Evolutionary conservation across 148 eudicot species (phyloP), one percentile per base, ranked within the genome.

Genomic region (Linanthus parryae): DNA sequence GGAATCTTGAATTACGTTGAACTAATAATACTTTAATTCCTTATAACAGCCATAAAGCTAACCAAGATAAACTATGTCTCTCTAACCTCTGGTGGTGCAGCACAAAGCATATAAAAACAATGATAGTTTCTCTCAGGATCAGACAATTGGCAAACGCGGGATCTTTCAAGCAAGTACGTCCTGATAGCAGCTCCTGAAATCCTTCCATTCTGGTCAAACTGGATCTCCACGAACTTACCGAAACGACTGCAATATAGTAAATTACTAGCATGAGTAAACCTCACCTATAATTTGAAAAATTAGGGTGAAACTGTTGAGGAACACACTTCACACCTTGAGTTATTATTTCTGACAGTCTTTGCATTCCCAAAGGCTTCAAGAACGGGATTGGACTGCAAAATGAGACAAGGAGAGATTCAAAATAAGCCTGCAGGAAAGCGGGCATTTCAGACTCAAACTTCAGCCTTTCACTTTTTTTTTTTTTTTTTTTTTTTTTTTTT

Each of bases 311-410:
- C 7, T 14, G n/a, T 29, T n/a, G 8, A 20, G 8, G 16, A 37
- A 8, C 31, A 28, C 24, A 20, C 9, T 37, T 52, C 56, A 36
- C 59, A 78, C 84, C 88, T 83, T 68, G 91, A 83, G 56, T 83
- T 83, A 56, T 80, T 83, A 64, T 83, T 83, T 66, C 85, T 74
- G 56, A 79, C 72, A 39, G 91, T 83, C 74, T 83, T 83, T 41
- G 91, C 91, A 80, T 83, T 83, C 22, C 91, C 91, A 64, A 83
- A 83, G 68, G 83, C 91, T 76, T 83, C 85, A 60, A 79, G 62
- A 71, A 83, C 85, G 43, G 91, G 91, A 56, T 80, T 83, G 49
- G 85, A 79, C 91, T 83, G 75, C 67, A 48, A 56, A 54, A 44
- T 36, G 29, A 44, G 64, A 42, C 53, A 48, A 42, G 14, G 12